phyloP scores from a whole-genome alignment of 169 alveolate genomes.

The Cryptosporidium canis region DNA sequence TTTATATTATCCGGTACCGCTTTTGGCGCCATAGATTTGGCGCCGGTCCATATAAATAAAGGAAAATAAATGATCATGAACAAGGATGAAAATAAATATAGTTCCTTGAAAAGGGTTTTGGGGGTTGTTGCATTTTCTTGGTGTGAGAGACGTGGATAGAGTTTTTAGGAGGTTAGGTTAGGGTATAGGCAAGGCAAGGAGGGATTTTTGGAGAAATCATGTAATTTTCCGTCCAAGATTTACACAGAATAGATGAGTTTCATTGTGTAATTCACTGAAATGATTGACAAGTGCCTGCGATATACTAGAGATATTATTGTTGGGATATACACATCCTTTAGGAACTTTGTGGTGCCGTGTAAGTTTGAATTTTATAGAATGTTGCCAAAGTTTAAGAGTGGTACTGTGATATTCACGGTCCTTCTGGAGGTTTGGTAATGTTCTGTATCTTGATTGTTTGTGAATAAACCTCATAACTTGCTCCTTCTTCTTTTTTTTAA shows the following conservation, averaged over 20 bases:
- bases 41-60: background rate
- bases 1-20: background rate
- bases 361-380: background rate
- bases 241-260: background rate
- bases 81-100: background rate
- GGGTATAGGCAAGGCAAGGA: too few species aligned
- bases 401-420: background rate
- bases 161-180: too few species aligned
- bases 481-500: background rate
- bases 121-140: too few species aligned
- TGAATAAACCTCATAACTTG: background rate
- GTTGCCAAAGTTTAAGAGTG: background rate
- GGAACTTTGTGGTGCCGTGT: constrained; percentile 69
- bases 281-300: background rate
- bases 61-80: background rate
- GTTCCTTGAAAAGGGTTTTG: background rate
- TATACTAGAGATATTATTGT: background rate
- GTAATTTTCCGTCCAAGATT: background rate
- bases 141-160: too few species aligned
- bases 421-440: background rate
- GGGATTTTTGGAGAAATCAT: background rate
- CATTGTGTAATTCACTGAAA: background rate
- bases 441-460: background rate
- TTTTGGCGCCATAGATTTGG: background rate
- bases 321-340: constrained; percentile 1